A percentile compares a stretch with the other conserved stretches of the same genome.
Conservation (phyloP, 306 rosid species). For the Morella rubra region DNA sequence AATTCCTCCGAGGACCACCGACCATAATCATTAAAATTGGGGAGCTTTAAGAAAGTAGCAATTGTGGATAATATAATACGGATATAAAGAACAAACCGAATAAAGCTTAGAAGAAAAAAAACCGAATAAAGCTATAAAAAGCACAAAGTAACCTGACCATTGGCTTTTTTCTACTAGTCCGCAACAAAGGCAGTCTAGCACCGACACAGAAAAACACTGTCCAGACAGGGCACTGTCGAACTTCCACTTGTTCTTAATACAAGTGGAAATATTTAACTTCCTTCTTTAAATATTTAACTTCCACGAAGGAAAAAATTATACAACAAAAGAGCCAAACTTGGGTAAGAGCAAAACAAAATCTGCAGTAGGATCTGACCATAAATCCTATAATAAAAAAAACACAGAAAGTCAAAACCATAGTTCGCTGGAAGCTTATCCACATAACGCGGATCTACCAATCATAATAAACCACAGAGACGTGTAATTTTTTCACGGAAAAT, state of each 20-base stretch:
- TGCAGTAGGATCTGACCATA: not conserved
- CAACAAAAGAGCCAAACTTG: not conserved
- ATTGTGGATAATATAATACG: not conserved
- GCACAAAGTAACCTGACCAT: slow-evolving; percentile 27
- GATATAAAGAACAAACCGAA: slow-evolving; percentile 36
- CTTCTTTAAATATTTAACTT: not conserved
- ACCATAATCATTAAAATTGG: not conserved
- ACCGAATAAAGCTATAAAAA: slow-evolving; percentile 37
- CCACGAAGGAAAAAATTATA: not conserved
- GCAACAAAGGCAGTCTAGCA: slow-evolving; percentile 34
- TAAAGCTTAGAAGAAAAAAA: too few relatives aligned
- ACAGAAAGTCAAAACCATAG: not conserved
- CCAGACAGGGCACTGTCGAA: slow-evolving; percentile 22
- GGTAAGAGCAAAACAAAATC: slow-evolving; percentile 1
- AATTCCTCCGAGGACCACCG: not conserved
- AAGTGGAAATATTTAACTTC: not conserved
- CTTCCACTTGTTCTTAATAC: not conserved
- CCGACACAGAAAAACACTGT: slow-evolving; percentile 26
- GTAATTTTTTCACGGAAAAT: slow-evolving; percentile 7
- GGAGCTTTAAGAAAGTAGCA: not conserved
- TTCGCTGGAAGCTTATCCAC: not conserved
- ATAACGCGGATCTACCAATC: not conserved
- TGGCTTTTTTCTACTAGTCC: slow-evolving; percentile 30
- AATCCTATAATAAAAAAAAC: not conserved
- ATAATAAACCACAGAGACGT: not conserved